Evolutionary conservation across 1,284 basidiomycete species (phyloP).

Genomic region (Malassezia dermatis): DNA sequence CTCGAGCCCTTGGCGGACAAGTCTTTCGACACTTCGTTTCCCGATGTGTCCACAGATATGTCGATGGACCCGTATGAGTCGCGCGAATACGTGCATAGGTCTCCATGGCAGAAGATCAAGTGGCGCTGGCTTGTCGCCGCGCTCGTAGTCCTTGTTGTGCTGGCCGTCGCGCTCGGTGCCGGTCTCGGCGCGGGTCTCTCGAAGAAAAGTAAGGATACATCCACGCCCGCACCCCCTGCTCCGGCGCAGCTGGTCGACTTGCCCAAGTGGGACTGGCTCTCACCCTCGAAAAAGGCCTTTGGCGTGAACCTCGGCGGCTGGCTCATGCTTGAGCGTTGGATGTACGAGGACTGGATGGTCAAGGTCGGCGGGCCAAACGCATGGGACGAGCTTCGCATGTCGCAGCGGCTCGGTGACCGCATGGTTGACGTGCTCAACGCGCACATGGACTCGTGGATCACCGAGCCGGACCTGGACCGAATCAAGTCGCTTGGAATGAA

Average conservation of each 20-base stretch:
- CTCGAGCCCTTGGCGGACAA: not conserved
- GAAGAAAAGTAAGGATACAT: not conserved
- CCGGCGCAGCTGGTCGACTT: constrained; percentile 7
- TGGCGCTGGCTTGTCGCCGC: not conserved
- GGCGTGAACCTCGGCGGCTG: constrained; percentile 44
- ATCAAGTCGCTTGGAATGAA: constrained; percentile 43
- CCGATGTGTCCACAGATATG: not conserved
- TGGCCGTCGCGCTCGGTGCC: constrained; percentile 11
- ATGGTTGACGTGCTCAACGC: constrained; percentile 26
- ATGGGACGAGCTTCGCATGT: constrained; percentile 49
- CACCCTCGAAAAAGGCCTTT: constrained; percentile 36
- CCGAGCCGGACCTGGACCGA: constrained; percentile 47
- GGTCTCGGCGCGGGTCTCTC: constrained; percentile 14
- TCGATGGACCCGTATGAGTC: not conserved
- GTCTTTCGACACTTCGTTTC: not conserved
- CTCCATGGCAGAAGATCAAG: not conserved
- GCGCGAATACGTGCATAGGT: not conserved
- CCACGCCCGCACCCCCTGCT: not conserved
- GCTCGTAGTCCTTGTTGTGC: not conserved
- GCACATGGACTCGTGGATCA: constrained; percentile 49
- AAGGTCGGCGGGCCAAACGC: constrained; percentile 36
- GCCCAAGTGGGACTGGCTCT: constrained; percentile 39
- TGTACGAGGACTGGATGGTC: constrained; percentile 50
- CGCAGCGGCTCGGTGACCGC: constrained; percentile 34
- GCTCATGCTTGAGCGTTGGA: constrained; percentile 48